Base-by-base conservation (phyloP, 148 eudicot species). In the Oxyria digyna region DNA sequence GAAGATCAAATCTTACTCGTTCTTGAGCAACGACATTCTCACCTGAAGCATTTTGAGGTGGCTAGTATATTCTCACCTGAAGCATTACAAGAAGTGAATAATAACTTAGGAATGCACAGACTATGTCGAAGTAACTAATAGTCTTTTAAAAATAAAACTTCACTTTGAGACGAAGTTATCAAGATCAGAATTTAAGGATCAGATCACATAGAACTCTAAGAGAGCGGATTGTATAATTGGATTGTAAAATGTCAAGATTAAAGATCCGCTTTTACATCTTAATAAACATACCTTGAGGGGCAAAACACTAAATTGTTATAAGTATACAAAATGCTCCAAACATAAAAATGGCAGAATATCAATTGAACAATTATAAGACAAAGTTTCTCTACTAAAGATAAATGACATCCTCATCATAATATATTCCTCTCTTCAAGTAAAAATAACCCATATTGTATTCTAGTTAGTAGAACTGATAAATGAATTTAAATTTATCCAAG, bases 11-110 rank as follows among this genome's bases (percentile, higher is more conserved):
- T 76, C 86, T 43, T 76, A 93, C 96, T 77, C 87, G 82, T 75
- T 84, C 83, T 81, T 81, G 81, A 35, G 97, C 97, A 68, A 85
- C 80, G 24, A 76, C 77, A 71, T 94, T n/a, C n/a, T n/a, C n/a
- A n/a, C n/a, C n/a, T n/a, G n/a, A n/a, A n/a, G n/a, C n/a, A n/a
- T n/a, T n/a, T n/a, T n/a, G n/a, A n/a, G n/a, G n/a, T n/a, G n/a
- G n/a, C n/a, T n/a, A n/a, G n/a, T n/a, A n/a, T n/a, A n/a, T n/a
- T n/a, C n/a, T n/a, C n/a, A n/a, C n/a, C n/a, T n/a, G n/a, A n/a
- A n/a, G n/a, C n/a, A n/a, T n/a, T n/a, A n/a, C n/a, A n/a, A n/a
- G n/a, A n/a, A n/a, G n/a, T n/a, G n/a, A n/a, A 3, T 17, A 45
- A 17, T 4, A 45, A 14, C 21, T 45, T 45, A 18, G 17, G 3